Percentiles rank a stretch among this genome's conserved stretches.
Conservation (phyloP, 1,284 basidiomycete species). For the Sanghuangporus weigelae region DNA sequence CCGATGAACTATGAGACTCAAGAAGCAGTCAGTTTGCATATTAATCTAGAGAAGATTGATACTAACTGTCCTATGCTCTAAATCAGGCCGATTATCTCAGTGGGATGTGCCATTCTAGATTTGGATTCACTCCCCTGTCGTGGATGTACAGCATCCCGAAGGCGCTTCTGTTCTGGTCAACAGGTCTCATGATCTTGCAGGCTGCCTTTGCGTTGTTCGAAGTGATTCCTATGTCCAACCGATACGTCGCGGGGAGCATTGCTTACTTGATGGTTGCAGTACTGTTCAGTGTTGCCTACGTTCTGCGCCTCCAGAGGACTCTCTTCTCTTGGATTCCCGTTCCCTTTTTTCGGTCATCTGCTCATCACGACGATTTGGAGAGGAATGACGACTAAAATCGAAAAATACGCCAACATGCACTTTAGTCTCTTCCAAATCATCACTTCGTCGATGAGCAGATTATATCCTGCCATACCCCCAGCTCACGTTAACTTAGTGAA, state of each 20-base stretch:
- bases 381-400: not conserved
- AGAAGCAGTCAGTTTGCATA: conserved; percentile 8
- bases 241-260: not conserved
- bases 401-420: not conserved
- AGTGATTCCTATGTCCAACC: not conserved
- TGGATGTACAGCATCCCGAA: conserved; percentile 17
- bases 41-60: not conserved
- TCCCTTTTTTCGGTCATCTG: not conserved
- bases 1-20: conserved; percentile 5
- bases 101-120: not conserved
- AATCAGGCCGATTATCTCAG: conserved; percentile 5
- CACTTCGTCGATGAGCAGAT: not conserved
- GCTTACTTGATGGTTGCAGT: not conserved
- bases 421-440: not conserved
- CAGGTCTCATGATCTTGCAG: conserved; percentile 7
- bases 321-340: not conserved
- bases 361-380: not conserved
- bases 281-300: not conserved
- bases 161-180: conserved; percentile 14
- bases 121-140: conserved; percentile 14
- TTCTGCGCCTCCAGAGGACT: not conserved
- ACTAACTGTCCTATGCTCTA: not conserved
- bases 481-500: not conserved
- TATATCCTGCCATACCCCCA: not conserved
- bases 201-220: conserved; percentile 2